A percentile compares a stretch with the other conserved stretches of the same genome.
phyloP scores from a whole-genome alignment of 306 rosid species.

The Canavalia ensiformis region DNA sequence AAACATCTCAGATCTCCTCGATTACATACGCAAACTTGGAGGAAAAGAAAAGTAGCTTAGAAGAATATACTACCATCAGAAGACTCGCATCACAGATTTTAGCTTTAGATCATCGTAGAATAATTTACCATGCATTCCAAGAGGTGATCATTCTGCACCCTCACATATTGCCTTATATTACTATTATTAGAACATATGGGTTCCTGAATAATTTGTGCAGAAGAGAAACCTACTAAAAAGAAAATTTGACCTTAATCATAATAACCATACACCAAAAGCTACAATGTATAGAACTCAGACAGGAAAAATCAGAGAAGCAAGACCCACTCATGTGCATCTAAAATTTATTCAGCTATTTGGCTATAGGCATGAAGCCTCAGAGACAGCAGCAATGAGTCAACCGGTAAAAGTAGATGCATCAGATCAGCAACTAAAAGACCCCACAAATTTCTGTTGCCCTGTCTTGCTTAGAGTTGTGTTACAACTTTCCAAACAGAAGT shows the following conservation, averaged over 20 bases:
- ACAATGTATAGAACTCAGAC: not conserved
- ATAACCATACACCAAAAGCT: slow-evolving; percentile 16
- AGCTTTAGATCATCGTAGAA: slow-evolving; percentile 1
- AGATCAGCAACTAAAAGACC: not conserved
- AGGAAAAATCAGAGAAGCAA: slow-evolving; percentile 31
- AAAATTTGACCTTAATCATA: slow-evolving; percentile 21
- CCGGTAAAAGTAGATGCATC: slow-evolving; percentile 25
- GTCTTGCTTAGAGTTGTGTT: too few species aligned
- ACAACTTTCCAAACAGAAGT: not conserved
- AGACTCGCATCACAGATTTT: not conserved
- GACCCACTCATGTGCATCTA: not conserved
- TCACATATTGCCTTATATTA: slow-evolving; percentile 17
- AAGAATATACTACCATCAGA: not conserved
- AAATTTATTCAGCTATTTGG: slow-evolving; percentile 28
- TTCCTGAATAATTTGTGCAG: slow-evolving; percentile 11
- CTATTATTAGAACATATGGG: slow-evolving; percentile 3
- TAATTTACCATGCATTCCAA: not conserved
- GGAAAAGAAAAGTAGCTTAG: not conserved
- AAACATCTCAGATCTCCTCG: not conserved
- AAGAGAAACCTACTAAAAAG: not conserved
- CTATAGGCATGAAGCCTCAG: slow-evolving; percentile 17
- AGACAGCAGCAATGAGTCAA: slow-evolving; percentile 22
- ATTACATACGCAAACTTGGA: not conserved
- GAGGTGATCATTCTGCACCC: not conserved
- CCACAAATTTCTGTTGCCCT: too few species aligned